Conservation (phyloP, 768 basidiomycete species). For the Russula sp. region DNA sequence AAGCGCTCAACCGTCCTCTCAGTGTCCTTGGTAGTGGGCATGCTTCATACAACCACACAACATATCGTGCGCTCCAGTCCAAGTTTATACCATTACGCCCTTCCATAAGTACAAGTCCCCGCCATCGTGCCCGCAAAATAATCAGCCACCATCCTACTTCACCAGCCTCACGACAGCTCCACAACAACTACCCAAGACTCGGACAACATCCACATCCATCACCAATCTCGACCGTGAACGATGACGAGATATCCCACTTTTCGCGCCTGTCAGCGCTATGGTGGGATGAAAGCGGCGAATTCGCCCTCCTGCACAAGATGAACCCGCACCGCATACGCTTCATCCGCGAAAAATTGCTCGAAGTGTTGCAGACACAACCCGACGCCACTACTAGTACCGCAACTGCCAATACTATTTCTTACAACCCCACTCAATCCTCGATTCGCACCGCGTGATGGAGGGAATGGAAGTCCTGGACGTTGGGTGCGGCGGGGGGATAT, state of each 20-base stretch:
- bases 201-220: too few species aligned
- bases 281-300: constrained; percentile 96
- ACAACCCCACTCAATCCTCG: constrained; percentile 19
- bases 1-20: too few species aligned
- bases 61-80: not conserved
- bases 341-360: constrained; percentile 70
- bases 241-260: too few species aligned
- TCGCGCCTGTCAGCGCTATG: constrained; percentile 73
- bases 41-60: too few species aligned
- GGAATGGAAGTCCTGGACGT: constrained; percentile 82
- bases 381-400: constrained; percentile 29
- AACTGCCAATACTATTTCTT: constrained; percentile 12
- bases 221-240: too few species aligned
- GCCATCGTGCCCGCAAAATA: not conserved
- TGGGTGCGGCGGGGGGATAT: constrained; percentile 92
- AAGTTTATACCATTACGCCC: not conserved
- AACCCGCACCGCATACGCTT: constrained; percentile 87
- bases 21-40: too few species aligned
- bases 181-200: too few species aligned
- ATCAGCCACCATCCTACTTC: not conserved
- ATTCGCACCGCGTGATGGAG: constrained; percentile 42
- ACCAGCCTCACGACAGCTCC: too few species aligned
- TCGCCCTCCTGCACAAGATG: constrained; percentile 86
- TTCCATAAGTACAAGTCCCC: not conserved
- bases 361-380: constrained; percentile 51